Evolutionary conservation across 441 rosid genomes (phyloP), one percentile per base, ranked within the genome.

Genomic region (Manihot esculenta): DNA sequence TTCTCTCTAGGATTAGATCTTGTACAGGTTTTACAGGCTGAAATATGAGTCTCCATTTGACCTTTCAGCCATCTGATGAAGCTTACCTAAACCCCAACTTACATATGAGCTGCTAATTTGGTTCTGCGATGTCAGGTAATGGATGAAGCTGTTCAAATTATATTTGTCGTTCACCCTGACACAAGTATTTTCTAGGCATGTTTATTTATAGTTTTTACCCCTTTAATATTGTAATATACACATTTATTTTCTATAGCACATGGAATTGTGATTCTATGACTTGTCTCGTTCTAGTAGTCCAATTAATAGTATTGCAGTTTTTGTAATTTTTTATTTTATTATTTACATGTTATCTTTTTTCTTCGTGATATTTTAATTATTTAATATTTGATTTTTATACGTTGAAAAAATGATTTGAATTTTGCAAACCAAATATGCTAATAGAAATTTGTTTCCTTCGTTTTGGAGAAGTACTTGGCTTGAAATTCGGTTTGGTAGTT

Each of bases 11-110:
- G 54, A 51, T 63, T 71, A 50, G 71, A 68, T 73, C 24, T 60
- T 88, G 91, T 88, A 88, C 83, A 88, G 88, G 85, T 41, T 58
- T 71, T 64, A 57, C 54, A 48, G 26, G 73, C 66, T 50, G 41
- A 63, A 69, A 68, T 69, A 35, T 45, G 13, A n/a, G n/a, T n/a
- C n/a, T n/a, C n/a, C n/a, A n/a, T n/a, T n/a, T n/a, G n/a, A n/a
- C n/a, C n/a, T n/a, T n/a, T n/a, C n/a, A n/a, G 58, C 62, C 53
- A 55, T 24, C 14, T 13, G n/a, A 69, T 61, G 63, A 47, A 68
- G 45, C 42, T n/a, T n/a, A n/a, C 55, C 55, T 50, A 44, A 59
- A 57, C 72, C 72, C 15, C 11, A 21, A 56, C 56, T 44, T 48
- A n/a, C 62, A 42, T 42, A 51, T 50, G 61, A 59, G 53, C 69